phyloP scores from a whole-genome alignment of 768 basidiomycete genomes.

The Boletellus ananas region DNA sequence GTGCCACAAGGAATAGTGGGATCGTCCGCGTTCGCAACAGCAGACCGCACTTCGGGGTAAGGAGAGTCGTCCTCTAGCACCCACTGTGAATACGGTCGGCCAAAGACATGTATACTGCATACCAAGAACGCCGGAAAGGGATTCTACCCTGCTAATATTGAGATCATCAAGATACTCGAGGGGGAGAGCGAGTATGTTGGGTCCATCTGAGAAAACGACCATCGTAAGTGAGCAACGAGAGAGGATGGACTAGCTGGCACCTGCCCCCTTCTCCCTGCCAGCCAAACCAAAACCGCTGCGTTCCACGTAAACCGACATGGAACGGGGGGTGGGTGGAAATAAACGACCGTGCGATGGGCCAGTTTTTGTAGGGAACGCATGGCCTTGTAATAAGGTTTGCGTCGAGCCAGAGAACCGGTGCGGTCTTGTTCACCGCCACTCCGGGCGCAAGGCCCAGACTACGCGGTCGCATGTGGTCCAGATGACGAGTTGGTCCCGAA shows the following conservation, averaged over 20 bases:
- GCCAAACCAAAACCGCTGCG: conserved; percentile 16
- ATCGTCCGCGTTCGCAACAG: conserved; percentile 73
- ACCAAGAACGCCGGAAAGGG: conserved; percentile 29
- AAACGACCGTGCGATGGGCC: neutral
- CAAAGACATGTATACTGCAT: neutral
- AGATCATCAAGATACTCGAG: conserved; percentile 35
- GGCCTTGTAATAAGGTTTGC: neutral
- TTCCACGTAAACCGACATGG: conserved; percentile 22
- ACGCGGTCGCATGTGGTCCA: too few relatives aligned
- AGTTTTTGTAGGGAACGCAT: conserved; percentile 13
- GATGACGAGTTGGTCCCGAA: too few relatives aligned
- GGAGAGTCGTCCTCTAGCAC: conserved; percentile 68
- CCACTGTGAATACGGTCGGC: conserved; percentile 13
- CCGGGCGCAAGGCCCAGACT: too few relatives aligned
- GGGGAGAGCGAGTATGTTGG: conserved; percentile 1
- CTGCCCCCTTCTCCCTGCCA: conserved; percentile 24
- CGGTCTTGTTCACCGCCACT: neutral
- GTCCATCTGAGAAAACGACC: conserved; percentile 1
- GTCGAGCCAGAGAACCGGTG: neutral
- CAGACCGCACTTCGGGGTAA: conserved; percentile 78
- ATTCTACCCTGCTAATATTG: conserved; percentile 31
- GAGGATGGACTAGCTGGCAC: neutral
- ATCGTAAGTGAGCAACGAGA: neutral
- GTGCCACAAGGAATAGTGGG: conserved; percentile 58
- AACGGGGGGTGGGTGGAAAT: neutral